Evolutionary conservation across 345 rosid genomes (phyloP), one percentile per base, ranked within the genome.

Genomic region (Boechera retrofracta): DNA sequence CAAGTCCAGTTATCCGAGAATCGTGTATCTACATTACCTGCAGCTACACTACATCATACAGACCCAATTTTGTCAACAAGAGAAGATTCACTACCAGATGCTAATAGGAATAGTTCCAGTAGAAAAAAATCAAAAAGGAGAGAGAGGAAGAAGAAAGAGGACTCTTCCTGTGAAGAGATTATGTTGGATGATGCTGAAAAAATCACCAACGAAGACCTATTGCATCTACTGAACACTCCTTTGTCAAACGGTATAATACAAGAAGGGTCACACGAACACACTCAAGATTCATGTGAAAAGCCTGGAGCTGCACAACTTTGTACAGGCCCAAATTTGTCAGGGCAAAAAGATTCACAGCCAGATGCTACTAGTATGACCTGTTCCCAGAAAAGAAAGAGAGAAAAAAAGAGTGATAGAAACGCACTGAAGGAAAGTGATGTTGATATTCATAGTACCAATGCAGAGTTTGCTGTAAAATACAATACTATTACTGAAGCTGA

Each of bases 321-420:
- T 53, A 44, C 45, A 42, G 35, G 21, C 10, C 35, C 64, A 29
- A 31, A 10, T 29, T 12, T 64, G 33, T 54, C 64, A 64, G 38
- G 10, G 6, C 21, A 0, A 21, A 56, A 54, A 49, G 56, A 69
- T 61, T 33, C 49, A 18, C 47, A 15, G 62, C 29, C 72, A 52
- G 69, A 16, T 62, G 80, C 32, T 66, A 33, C 65, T 57, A 33
- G 57, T 48, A 35, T 49, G 81, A 31, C 35, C 31, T 38, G 49
- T 72, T 65, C 77, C 35, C 13, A 6, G 64, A 60, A 32, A 72
- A 73, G 36, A 52, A 78, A 66, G 33, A 29, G 16, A 66, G 67
- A 78, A 32, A 60, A 24, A 26, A 12, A 52, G 18, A 67, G 15
- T 16, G 47, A 10, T 35, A 59, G 13, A 32, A 59, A 51, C 53